Percentiles rank a stretch among this genome's conserved stretches.
These are phyloP conservation scores for Aspergillus aculeatinus DNA, from an alignment of 2,329 filamentous ascomycete species.

Conservation along the genomic window DNA sequence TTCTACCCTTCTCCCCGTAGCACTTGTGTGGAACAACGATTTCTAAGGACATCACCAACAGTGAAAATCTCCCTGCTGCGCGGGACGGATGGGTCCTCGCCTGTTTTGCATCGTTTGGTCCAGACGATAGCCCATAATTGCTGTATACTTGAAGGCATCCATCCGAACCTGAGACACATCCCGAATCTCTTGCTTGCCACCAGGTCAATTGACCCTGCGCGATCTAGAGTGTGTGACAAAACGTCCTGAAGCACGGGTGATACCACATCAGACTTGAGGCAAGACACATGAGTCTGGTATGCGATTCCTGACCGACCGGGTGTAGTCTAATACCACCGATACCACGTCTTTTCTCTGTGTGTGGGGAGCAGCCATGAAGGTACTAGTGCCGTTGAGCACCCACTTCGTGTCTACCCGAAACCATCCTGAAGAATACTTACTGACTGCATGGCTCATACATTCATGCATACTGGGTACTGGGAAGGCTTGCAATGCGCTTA, in stretches of 20 bases:
- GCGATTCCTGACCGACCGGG: background rate
- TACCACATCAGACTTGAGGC: background rate
- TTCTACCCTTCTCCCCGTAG: constrained; percentile 21
- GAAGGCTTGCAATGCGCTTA: background rate
- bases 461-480: no score
- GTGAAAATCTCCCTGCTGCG: constrained; percentile 3
- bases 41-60: constrained; percentile 5
- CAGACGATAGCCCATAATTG: background rate
- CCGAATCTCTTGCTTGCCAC: no score
- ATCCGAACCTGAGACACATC: background rate
- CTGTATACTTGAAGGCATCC: background rate
- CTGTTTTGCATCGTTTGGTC: background rate
- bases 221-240: background rate
- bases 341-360: background rate
- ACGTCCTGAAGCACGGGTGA: background rate
- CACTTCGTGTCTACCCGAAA: constrained; percentile 25
- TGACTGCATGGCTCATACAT: background rate
- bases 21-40: constrained; percentile 8
- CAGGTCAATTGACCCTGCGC: background rate
- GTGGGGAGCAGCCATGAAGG: constrained; percentile 13
- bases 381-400: constrained; percentile 28
- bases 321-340: background rate
- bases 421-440: constrained; percentile 6
- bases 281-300: background rate
- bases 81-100: constrained; percentile 6